These are phyloP conservation scores for Xylaria sp. DNA, from an alignment of 2,329 filamentous ascomycete species.

Conservation along the genomic window DNA sequence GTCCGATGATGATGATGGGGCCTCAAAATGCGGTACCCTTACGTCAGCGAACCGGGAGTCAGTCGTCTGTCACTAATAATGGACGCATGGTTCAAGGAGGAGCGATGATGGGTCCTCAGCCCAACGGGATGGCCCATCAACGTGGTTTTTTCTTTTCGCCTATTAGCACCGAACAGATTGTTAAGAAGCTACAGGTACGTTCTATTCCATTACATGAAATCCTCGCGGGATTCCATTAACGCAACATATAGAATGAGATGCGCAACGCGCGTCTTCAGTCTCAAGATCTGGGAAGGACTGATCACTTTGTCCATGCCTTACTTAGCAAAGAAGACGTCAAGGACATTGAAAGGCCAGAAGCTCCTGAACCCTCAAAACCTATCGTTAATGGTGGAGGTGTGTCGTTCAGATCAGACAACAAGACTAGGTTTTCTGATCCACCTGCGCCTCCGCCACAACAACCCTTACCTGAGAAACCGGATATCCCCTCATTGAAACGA, in stretches of 20 bases:
- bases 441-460: slow-evolving; percentile 94
- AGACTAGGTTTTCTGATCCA: slow-evolving; percentile 89
- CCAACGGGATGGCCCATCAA: slow-evolving; percentile 74
- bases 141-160: slow-evolving; percentile 88
- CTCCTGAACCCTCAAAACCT: slow-evolving; percentile 59
- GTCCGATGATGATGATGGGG: slow-evolving; percentile 76
- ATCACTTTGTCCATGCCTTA: slow-evolving; percentile 81
- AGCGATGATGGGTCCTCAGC: slow-evolving; percentile 60
- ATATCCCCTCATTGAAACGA: slow-evolving; percentile 78
- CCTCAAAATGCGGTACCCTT: slow-evolving; percentile 74
- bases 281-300: slow-evolving; percentile 83
- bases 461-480: slow-evolving; percentile 91
- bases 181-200: slow-evolving; percentile 85
- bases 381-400: slow-evolving; percentile 63
- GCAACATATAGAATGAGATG: slow-evolving; percentile 77
- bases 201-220: not conserved
- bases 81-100: slow-evolving; percentile 67
- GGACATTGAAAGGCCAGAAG: slow-evolving; percentile 64
- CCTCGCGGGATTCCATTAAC: slow-evolving; percentile 38
- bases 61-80: slow-evolving; percentile 70
- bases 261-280: slow-evolving; percentile 88
- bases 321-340: slow-evolving; percentile 76
- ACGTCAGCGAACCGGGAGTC: slow-evolving; percentile 75
- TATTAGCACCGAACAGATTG: slow-evolving; percentile 92
- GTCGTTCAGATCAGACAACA: slow-evolving; percentile 75